phyloP scores from a whole-genome alignment of 1,284 basidiomycete species.

The Porogramme epimiltina region DNA sequence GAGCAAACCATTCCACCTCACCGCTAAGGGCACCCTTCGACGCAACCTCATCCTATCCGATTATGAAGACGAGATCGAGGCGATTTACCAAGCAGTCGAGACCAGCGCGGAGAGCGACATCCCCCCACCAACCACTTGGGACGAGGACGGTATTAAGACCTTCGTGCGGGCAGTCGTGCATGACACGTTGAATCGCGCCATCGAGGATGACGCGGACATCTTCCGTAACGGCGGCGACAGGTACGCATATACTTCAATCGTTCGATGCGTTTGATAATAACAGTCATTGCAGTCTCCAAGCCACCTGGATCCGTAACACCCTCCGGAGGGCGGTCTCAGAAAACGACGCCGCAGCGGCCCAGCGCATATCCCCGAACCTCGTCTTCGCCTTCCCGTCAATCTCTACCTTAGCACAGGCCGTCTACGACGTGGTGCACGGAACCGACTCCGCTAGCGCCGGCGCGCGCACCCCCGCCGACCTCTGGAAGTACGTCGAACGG shows the following conservation, averaged over 20 bases:
- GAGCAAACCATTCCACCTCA: constrained; percentile 34
- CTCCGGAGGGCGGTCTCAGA: constrained; percentile 27
- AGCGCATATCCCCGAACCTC: constrained; percentile 30
- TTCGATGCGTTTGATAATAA: too few species aligned
- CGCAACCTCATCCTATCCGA: constrained; percentile 27
- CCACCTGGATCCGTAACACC: constrained; percentile 37
- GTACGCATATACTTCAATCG: too few species aligned
- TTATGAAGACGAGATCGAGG: constrained; percentile 35
- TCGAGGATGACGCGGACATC: constrained; percentile 35
- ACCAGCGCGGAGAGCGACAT: constrained; percentile 25
- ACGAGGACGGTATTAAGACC: constrained; percentile 7
- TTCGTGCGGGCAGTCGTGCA: constrained; percentile 30
- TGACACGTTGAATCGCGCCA: constrained; percentile 19
- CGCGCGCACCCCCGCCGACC: constrained; percentile 13
- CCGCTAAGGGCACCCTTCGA: constrained; percentile 33
- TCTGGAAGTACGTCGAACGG: constrained; percentile 17
- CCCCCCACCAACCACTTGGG: constrained; percentile 29
- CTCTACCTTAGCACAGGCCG: constrained; percentile 26
- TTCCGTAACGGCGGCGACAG: constrained; percentile 43
- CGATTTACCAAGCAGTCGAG: constrained; percentile 32
- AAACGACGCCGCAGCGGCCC: constrained; percentile 5
- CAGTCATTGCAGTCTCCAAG: constrained; percentile 35
- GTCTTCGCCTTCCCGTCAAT: constrained; percentile 40
- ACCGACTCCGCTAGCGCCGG: constrained; percentile 26
- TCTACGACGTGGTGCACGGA: constrained; percentile 11